These are phyloP conservation scores for Leccinum fallax DNA, from an alignment of 1,284 basidiomycete species.

Conservation along the genomic window DNA sequence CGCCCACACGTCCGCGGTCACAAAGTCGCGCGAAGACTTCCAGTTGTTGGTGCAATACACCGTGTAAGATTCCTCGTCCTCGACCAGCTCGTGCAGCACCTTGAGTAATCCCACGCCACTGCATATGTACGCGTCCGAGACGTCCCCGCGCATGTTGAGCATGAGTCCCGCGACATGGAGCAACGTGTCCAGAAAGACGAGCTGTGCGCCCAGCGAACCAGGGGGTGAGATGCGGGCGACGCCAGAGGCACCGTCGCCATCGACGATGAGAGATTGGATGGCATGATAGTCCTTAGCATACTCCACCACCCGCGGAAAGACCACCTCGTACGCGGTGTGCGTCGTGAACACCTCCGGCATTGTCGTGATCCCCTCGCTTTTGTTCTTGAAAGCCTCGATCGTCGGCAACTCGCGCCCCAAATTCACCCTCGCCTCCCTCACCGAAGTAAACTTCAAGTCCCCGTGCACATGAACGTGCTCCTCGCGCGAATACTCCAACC, in stretches of 20 bases:
- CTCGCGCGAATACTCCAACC: slow-evolving; percentile 32
- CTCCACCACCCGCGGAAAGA: slow-evolving; percentile 66
- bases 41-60: slow-evolving; percentile 54
- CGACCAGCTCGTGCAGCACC: slow-evolving; percentile 44
- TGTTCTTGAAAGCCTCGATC: slow-evolving; percentile 35
- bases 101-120: slow-evolving; percentile 51
- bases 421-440: slow-evolving; percentile 38
- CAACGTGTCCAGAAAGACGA: slow-evolving; percentile 67
- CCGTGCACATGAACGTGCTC: slow-evolving; percentile 52
- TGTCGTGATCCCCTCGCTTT: background rate
- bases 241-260: slow-evolving; percentile 51
- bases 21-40: slow-evolving; percentile 43
- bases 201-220: slow-evolving; percentile 45
- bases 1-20: slow-evolving; percentile 54
- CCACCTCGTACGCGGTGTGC: background rate
- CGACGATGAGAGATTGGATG: slow-evolving; percentile 55
- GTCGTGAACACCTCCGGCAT: background rate
- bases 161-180: slow-evolving; percentile 72
- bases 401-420: slow-evolving; percentile 42
- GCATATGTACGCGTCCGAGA: slow-evolving; percentile 65
- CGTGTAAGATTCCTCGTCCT: slow-evolving; percentile 45
- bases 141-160: slow-evolving; percentile 54
- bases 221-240: slow-evolving; percentile 52
- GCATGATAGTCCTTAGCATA: slow-evolving; percentile 62
- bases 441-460: slow-evolving; percentile 41